Base-by-base conservation (phyloP, 2,329 filamentous ascomycete species). In the Xylariaceae sp. region DNA sequence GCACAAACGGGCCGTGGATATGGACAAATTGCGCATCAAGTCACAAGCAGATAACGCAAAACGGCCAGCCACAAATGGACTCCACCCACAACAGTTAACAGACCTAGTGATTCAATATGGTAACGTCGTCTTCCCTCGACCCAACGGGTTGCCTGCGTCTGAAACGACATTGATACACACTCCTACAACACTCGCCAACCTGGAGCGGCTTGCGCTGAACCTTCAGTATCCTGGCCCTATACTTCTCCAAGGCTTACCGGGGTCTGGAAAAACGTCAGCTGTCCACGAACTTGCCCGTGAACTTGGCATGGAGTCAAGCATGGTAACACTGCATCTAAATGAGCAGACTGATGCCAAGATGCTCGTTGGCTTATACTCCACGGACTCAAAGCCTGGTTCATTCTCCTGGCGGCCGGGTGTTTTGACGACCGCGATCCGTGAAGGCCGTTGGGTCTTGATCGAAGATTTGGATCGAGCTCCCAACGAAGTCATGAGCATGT, bases 341-440 rank as follows among this genome's bases (percentile, higher is more conserved):
- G 94, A 97, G 71, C 95, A 99, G 70, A 97, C 92, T 2, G 94
- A 99, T 71, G 92, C 93, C 0, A 99, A 99, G 71, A 89, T 96
- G 75, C 82, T 99, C 39, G 84, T 99, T 57, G 94, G 94, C 3
- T 84, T 97, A 67, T 97, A 99, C 71, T 89, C 93, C 1, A 94
- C 91, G 18, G 92, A 91, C 52, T 83, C 88, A 14, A 88, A 87
- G 55, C 92, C 91, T 1, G 92, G 92, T 1, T 92, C 89, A 10
- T 99, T 99, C 67, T 82, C 83, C 46, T 99, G 94, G 94, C 84
- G 89, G 54, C 84, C 94, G 3, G 94, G 94, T 71, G 89, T 97
- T 17, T 75, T 99, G 61, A 97, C 94, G 0, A 96, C 90, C 31
- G 95, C 95, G 34, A 91, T 97, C 2, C 87, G 82, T 65, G 93